Evolutionary conservation across 257 asterid genomes (phyloP).

Genomic region (Lycium ferocissimum): DNA sequence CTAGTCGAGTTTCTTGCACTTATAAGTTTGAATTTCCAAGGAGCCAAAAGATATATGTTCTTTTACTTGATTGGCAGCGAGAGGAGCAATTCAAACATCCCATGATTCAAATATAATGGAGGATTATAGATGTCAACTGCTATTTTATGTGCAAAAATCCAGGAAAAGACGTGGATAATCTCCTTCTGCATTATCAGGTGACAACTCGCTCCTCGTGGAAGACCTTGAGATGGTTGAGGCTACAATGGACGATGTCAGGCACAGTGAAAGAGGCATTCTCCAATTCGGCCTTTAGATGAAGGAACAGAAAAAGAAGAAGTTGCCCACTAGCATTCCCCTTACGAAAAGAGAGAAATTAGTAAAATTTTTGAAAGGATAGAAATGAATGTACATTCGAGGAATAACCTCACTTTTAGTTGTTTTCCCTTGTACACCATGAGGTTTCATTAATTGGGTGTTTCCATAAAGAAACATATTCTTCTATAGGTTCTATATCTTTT

Average conservation of each 20-base stretch:
- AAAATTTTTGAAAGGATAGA: background rate
- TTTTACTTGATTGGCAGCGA: constrained; percentile 1
- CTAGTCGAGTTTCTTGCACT: background rate
- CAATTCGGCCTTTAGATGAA: background rate
- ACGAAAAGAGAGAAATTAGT: background rate
- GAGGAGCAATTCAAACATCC: background rate
- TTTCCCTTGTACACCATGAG: background rate
- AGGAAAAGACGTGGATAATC: background rate
- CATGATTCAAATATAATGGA: background rate
- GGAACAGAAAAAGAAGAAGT: background rate
- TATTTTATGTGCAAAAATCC: background rate
- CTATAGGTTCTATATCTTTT: background rate
- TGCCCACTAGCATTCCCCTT: constrained; percentile 12
- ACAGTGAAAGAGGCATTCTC: background rate
- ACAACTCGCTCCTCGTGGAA: background rate
- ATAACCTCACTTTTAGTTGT: background rate
- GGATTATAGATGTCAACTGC: background rate
- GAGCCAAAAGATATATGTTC: background rate
- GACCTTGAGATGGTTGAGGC: constrained; percentile 20
- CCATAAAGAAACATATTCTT: background rate
- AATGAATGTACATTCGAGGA: background rate
- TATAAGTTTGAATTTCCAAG: background rate
- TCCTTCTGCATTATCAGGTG: background rate
- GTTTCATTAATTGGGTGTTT: background rate
- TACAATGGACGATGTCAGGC: background rate